A percentile compares a stretch with the other conserved stretches of the same genome.
These are phyloP conservation scores for Schoenoplectus triqueter DNA, from an alignment of 202 grass and related monocot species.

Conservation along the genomic window DNA sequence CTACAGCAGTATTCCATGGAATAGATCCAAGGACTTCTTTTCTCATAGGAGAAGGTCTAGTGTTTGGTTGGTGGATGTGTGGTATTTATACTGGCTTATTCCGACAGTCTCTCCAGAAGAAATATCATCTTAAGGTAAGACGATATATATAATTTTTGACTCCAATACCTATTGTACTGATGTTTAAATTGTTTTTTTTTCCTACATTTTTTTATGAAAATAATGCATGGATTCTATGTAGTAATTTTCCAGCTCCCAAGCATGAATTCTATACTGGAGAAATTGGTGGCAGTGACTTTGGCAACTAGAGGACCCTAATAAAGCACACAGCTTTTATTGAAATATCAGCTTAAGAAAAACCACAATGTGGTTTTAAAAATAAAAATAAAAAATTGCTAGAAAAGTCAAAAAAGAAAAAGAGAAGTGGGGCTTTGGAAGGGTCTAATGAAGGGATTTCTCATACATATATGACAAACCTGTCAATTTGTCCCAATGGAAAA, in stretches of 20 bases:
- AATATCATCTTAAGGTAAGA: conserved; percentile 88
- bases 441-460: neutral
- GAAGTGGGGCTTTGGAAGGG: neutral
- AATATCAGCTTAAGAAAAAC: neutral
- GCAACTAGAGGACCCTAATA: neutral
- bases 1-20: conserved; percentile 80
- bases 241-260: neutral
- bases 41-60: conserved; percentile 80
- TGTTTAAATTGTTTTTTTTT: neutral
- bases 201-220: neutral
- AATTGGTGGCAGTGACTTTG: neutral
- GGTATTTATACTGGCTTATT: conserved; percentile 84
- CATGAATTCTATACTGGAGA: neutral
- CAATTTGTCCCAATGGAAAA: neutral
- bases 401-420: neutral
- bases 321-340: conserved; percentile 2
- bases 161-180: neutral
- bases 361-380: neutral
- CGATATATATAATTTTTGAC: neutral
- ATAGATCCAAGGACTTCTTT: conserved; percentile 78
- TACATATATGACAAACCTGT: neutral
- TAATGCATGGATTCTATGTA: neutral
- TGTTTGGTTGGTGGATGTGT: conserved; percentile 94
- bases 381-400: neutral
- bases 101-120: conserved; percentile 84